A percentile compares a stretch with the other conserved stretches of the same genome.
phyloP scores from a whole-genome alignment of 1,284 basidiomycete genomes.

The Sporisorium exsertum region DNA sequence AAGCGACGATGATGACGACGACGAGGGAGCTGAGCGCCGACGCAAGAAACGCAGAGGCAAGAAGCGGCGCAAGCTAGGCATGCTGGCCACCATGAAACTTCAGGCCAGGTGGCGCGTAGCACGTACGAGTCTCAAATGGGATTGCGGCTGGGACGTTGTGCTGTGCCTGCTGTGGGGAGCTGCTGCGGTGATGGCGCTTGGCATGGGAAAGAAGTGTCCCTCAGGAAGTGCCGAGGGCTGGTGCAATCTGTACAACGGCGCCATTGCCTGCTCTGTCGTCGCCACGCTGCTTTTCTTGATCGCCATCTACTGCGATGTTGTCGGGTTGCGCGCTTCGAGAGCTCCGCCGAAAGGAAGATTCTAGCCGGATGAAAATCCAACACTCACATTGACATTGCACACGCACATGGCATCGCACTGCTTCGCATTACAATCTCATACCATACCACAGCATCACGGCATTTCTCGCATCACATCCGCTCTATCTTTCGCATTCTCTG shows the following conservation, averaged over 20 bases:
- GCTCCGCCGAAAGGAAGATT: slow-evolving; percentile 35
- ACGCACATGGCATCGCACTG: neutral
- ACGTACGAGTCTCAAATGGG: slow-evolving; percentile 47
- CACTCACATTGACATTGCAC: neutral
- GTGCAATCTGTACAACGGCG: slow-evolving; percentile 58
- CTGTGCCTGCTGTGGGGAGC: slow-evolving; percentile 49
- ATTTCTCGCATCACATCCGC: neutral
- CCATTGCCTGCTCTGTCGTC: slow-evolving; percentile 50
- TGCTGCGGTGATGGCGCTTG: slow-evolving; percentile 45
- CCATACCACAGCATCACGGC: neutral
- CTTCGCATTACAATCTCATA: neutral
- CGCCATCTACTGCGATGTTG: slow-evolving; percentile 48
- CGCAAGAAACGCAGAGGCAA: slow-evolving; percentile 31
- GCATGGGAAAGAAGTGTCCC: slow-evolving; percentile 47
- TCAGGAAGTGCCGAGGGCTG: slow-evolving; percentile 46
- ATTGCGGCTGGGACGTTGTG: slow-evolving; percentile 49
- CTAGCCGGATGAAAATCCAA: neutral
- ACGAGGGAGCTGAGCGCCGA: slow-evolving; percentile 20
- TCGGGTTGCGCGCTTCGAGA: slow-evolving; percentile 32
- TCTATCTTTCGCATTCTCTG: neutral
- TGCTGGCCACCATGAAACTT: slow-evolving; percentile 47
- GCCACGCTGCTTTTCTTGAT: slow-evolving; percentile 27
- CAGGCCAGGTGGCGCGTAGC: slow-evolving; percentile 50
- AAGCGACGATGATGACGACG: slow-evolving; percentile 25
- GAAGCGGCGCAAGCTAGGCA: slow-evolving; percentile 18